A percentile compares a stretch with the other conserved stretches of the same genome.
Conservation (phyloP, 495 filamentous ascomycete genomes). For the Aspergillus indologenus region DNA sequence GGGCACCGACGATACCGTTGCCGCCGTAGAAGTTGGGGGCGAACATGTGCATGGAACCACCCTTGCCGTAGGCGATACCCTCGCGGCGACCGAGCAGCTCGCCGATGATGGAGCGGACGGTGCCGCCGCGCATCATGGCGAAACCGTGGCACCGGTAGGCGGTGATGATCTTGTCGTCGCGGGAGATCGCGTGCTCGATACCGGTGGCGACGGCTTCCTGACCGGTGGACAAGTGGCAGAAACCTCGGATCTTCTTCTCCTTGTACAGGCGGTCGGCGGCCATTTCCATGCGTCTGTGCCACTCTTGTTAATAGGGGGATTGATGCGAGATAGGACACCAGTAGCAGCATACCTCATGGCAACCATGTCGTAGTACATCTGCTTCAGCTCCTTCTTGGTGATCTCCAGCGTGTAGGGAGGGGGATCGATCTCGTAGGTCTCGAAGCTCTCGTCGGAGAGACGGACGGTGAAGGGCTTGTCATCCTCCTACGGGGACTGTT, state of each 20-base stretch:
- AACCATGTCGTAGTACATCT: constrained; percentile 99
- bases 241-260: constrained; percentile 99
- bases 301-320: not conserved
- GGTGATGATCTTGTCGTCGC: constrained; percentile 91
- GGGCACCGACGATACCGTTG: constrained; percentile 98
- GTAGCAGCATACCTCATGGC: constrained; percentile 65
- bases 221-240: constrained; percentile 97
- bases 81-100: constrained; percentile 92
- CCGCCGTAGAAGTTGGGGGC: constrained; percentile 95
- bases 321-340: not conserved
- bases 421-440: constrained; percentile 97
- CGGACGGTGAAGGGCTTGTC: constrained; percentile 89
- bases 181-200: constrained; percentile 92
- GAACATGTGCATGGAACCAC: constrained; percentile 99
- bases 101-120: constrained; percentile 90
- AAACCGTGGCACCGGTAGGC: constrained; percentile 99
- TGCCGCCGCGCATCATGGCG: constrained; percentile 92
- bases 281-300: constrained; percentile 93
- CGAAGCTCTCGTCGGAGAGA: constrained; percentile 96
- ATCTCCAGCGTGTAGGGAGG: constrained; percentile 85
- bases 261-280: constrained; percentile 97
- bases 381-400: constrained; percentile 95
- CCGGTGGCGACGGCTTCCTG: constrained; percentile 97
- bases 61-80: constrained; percentile 97
- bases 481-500: constrained; percentile 64